Percentiles rank a stretch among this genome's conserved stretches.
These are phyloP conservation scores for Gymnopilus dilepis DNA, from an alignment of 768 basidiomycete genomes.

Conservation along the genomic window DNA sequence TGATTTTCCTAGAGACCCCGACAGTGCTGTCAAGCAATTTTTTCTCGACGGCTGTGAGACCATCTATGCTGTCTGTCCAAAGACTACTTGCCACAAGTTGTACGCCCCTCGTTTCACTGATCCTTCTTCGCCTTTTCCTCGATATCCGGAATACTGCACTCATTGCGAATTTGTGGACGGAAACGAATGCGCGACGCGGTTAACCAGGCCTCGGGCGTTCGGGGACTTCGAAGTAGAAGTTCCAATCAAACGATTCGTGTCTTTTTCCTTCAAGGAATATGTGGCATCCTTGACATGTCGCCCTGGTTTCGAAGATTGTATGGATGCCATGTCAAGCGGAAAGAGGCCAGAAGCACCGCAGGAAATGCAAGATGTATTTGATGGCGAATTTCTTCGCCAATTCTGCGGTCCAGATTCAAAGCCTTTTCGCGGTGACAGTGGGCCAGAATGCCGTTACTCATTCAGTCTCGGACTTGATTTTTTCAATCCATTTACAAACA, in stretches of 20 bases:
- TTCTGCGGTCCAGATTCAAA: conserved; percentile 24
- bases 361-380: neutral
- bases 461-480: conserved; percentile 21
- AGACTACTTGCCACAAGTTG: conserved; percentile 17
- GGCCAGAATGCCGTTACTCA: conserved; percentile 25
- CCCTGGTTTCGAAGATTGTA: conserved; percentile 30
- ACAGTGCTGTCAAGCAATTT: neutral
- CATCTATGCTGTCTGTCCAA: conserved; percentile 22
- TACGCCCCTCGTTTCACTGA: conserved; percentile 17
- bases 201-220: conserved; percentile 8
- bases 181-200: conserved; percentile 5
- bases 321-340: conserved; percentile 15
- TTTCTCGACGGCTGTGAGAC: conserved; percentile 14
- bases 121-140: conserved; percentile 10
- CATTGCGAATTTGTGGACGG: conserved; percentile 11
- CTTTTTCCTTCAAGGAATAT: conserved; percentile 31
- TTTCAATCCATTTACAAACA: conserved; percentile 4
- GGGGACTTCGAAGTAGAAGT: neutral
- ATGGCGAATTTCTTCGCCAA: conserved; percentile 12
- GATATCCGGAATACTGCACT: conserved; percentile 20
- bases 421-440: conserved; percentile 23
- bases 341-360: neutral
- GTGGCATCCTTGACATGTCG: conserved; percentile 28
- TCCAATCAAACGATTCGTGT: conserved; percentile 26
- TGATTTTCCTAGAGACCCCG: neutral